Evolutionary conservation across 225 moss, liverwort and hornwort species (phyloP), one percentile per base, ranked within the genome.

Genomic region (Neckera pumila): DNA sequence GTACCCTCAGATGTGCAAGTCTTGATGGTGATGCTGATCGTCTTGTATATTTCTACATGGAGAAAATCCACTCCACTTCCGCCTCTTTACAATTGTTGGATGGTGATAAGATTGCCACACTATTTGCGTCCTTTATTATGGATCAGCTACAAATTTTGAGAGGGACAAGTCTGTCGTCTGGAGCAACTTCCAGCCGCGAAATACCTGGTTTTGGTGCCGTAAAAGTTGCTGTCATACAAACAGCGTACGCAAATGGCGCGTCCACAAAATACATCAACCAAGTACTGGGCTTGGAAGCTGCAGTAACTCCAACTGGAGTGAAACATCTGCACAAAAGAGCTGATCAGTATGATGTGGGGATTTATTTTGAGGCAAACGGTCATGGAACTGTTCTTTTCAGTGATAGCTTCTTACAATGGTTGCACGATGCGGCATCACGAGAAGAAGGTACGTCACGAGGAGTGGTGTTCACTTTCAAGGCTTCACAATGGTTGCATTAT

Each of bases 311-410:
- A 77, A 99, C 99, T 87, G 97, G 99, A 54, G 99, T 99, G 83
- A 99, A 99, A 83, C 92, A 97, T 85, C 91, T 99, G 82, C 97
- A 99, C 83, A 92, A 96, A 88, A 95, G 84, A 92, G 99, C 95
- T 65, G 89, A 86, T 34, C 92, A 94, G 77, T 99, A 96, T 87
- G 99, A 99, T 82, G 88, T 97, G 77, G 99, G 99, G 62, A 91
- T 99, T 81, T 99, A 99, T 86, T 99, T 97, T 90, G 99, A 99
- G 90, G 99, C 97, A 64, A 99, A 99, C 80, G 99, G 99, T 84
- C 99, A 99, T 92, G 99, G 99, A 76, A 97, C 99, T 81, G 90
- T 99, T 88, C 90, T 99, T 73, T 94, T 97, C 86, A 95, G 95
- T 92, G 96, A 96, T 84, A 90, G 65, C 59, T 95, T 97, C 83